Conservation (phyloP, 108 stramenopile genomes). For the Cyclotella distinguenda region DNA sequence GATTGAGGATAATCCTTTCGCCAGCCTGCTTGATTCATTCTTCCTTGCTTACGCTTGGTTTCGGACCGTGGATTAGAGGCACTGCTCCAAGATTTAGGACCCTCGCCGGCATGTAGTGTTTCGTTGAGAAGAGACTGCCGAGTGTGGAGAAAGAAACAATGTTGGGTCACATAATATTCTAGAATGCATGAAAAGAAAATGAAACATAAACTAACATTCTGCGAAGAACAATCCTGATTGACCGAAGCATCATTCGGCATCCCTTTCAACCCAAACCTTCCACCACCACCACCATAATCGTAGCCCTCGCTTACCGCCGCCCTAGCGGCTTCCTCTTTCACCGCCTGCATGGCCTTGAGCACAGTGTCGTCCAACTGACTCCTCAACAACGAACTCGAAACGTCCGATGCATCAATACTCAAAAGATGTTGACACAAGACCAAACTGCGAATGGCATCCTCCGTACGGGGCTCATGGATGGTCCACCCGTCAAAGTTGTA, state of each 20-base stretch:
- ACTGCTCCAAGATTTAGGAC: slow-evolving; percentile 5
- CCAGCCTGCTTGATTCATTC: slow-evolving; percentile 2
- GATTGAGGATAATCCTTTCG: slow-evolving; percentile 15
- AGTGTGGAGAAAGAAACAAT: not conserved
- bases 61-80: slow-evolving; percentile 1
- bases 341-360: slow-evolving; percentile 67
- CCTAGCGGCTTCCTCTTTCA: slow-evolving; percentile 61
- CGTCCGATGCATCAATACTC: slow-evolving; percentile 52
- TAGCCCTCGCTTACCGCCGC: slow-evolving; percentile 17
- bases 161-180: not conserved
- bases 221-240: slow-evolving; percentile 4
- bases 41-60: slow-evolving; percentile 17
- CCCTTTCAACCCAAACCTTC: not conserved
- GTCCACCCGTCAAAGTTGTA: slow-evolving; percentile 76
- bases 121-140: not conserved
- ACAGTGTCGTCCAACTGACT: slow-evolving; percentile 77
- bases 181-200: slow-evolving; percentile 3
- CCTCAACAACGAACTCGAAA: slow-evolving; percentile 65
- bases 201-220: slow-evolving; percentile 1
- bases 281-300: slow-evolving; percentile 16
- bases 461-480: slow-evolving; percentile 39
- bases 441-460: slow-evolving; percentile 45
- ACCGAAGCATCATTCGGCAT: not conserved
- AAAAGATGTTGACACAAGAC: slow-evolving; percentile 58
- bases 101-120: not conserved